Base-by-base conservation (phyloP, 208 protist genomes). In the Acanthamoeba triangularis region DNA sequence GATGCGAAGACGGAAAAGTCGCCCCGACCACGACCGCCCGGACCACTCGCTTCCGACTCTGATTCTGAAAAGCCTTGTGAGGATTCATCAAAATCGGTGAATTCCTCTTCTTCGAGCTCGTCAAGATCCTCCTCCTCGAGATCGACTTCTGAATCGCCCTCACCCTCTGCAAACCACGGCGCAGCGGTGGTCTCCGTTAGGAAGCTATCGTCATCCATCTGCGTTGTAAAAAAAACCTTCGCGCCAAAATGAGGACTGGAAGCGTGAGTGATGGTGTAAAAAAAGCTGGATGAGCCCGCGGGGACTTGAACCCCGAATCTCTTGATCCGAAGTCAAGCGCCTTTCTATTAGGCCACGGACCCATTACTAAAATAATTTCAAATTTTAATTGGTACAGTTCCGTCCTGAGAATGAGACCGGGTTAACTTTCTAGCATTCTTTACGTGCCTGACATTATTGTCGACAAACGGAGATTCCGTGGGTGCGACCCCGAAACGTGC, bases 271-370 rank as follows among this genome's bases (percentile, higher is more conserved):
- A n/a, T n/a, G n/a, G n/a, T n/a, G n/a, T n/a, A n/a, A n/a, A n/a
- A 84, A 87, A 87, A 52, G 20, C 47, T 23, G 49, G 5, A 49
- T 72, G 63, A 72, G 63, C 28, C 63, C 63, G 63, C 63, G 63
- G 63, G 63, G 63, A 72, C 63, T 72, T 72, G 63, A 72, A 72
- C 63, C 63, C 63, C 63, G 63, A 72, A 37, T 72, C 63, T 72
- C 28, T 37, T 72, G 63, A 72, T 72, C 63, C 63, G 63, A 37
- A 72, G 63, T 72, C 63, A 72, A 37, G 28, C 63, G 63, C 63
- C 63, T 72, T 72, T 72, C 63, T 37, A 72, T 72, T 72, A 72
- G 63, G 63, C 63, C 63, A 72, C 63, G 63, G 28, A 72, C 63
- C 63, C 63, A 63, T n/a, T n/a, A n/a, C n/a, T n/a, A n/a, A n/a